These are phyloP conservation scores for Fusarium drepaniforme DNA, from an alignment of 2,329 filamentous ascomycete species.

Conservation along the genomic window DNA sequence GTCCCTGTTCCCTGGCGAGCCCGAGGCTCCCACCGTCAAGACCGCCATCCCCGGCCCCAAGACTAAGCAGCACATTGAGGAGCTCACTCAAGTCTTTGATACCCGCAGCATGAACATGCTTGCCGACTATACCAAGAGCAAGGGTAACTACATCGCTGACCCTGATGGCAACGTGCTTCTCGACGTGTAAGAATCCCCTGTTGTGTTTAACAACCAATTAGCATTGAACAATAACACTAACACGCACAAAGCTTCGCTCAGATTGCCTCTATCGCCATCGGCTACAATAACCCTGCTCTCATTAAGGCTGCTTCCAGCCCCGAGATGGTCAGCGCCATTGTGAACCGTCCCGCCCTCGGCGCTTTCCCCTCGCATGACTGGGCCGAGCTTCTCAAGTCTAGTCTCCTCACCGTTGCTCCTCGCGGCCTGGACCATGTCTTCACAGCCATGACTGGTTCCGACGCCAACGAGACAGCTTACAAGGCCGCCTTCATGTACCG, in stretches of 20 bases:
- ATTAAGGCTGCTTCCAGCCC: constrained; percentile 77
- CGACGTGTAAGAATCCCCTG: constrained; percentile 70
- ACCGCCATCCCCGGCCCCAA: constrained; percentile 81
- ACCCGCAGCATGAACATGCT: constrained; percentile 89
- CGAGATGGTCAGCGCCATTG: constrained; percentile 83
- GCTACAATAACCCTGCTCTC: constrained; percentile 90
- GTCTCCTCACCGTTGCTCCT: constrained; percentile 85
- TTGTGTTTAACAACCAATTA: not conserved
- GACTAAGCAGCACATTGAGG: constrained; percentile 75
- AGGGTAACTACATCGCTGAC: constrained; percentile 85
- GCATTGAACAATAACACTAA: constrained; percentile 2
- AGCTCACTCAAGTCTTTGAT: constrained; percentile 85
- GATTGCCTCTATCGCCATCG: constrained; percentile 92
- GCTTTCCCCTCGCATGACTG: constrained; percentile 92
- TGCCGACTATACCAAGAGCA: constrained; percentile 78
- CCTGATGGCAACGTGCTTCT: constrained; percentile 78
- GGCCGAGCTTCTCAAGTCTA: constrained; percentile 82
- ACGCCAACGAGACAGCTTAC: constrained; percentile 95
- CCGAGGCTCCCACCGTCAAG: constrained; percentile 64
- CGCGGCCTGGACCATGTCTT: constrained; percentile 90
- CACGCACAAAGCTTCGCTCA: constrained; percentile 77
- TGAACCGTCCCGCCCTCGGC: constrained; percentile 90
- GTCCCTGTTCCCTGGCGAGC: constrained; percentile 62
- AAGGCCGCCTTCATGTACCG: constrained; percentile 97
- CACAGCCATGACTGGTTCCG: constrained; percentile 88